Evolutionary conservation across 2,329 filamentous ascomycete species (phyloP), one percentile per base, ranked within the genome.

Genomic region (Aspergillus novoparasiticus): DNA sequence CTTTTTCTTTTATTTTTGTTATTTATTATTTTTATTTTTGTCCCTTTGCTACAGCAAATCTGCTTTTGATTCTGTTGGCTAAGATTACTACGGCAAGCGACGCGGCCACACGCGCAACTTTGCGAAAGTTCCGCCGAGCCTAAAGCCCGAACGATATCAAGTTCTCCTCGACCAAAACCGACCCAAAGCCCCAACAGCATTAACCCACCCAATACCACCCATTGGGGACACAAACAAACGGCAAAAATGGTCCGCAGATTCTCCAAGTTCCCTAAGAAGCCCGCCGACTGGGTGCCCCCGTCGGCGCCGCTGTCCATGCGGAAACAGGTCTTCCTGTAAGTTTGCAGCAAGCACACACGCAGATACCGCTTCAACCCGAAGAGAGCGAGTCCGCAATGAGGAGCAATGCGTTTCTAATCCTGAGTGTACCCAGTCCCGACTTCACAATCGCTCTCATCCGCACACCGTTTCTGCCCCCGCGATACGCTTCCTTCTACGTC

Each of bases 401-500:
- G 39, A 23, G 4, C 6, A 46, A 26, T 32, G 8, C 16, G 8
- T 51, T 51, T 21, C 10, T 32, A 51, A 32, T 3, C 28, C 8
- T n/a, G 21, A 48, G 26, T 21, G 6, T 2, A 26, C 12, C n/a
- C 73, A 97, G 94, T 64, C 94, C 94, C 58, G 88, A 90, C 75
- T 92, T 96, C 81, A 87, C 88, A 68, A 83, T 98, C 74, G 89
- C 90, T 64, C 87, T 98, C 73, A 83, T 96, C 71, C 90, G 89
- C 70, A 90, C 89, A 63, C 87, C 88, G 34, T 84, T 86, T 69
- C 86, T 91, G 59, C 89, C 92, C 9, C 88, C 94, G 23, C 90
- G 89, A 77, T 93, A 92, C 77, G 95, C 94, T 67, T 90, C 89
- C 72, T 99, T 99, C 87, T 85, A 90, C 73, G 94, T 97, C 36